phyloP scores from a whole-genome alignment of 768 basidiomycete species.

The Macrolepiota dolichaula region DNA sequence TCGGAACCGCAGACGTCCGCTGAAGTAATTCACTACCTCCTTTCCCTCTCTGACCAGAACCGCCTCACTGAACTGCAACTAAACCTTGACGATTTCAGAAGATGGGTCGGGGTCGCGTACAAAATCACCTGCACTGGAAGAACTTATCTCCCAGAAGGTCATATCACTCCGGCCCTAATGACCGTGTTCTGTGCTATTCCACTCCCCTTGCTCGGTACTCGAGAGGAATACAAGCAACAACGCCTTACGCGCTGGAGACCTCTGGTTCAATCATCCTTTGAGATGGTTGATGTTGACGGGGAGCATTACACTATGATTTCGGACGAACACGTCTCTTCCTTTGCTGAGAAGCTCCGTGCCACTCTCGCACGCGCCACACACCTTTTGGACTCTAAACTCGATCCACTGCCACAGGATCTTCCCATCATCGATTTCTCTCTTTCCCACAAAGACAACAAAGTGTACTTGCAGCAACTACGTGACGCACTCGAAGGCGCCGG shows the following conservation, averaged over 20 bases:
- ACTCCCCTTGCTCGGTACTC: constrained; percentile 5
- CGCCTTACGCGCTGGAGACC: background rate
- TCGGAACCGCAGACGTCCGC: background rate
- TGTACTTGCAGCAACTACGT: background rate
- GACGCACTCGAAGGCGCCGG: background rate
- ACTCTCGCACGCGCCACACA: background rate
- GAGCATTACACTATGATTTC: constrained; percentile 7
- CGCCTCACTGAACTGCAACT: constrained; percentile 5
- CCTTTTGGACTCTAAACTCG: background rate
- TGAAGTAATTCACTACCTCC: constrained; percentile 3
- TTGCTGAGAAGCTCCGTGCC: constrained; percentile 3
- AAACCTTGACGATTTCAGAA: constrained; percentile 2
- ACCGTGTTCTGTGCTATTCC: constrained; percentile 6
- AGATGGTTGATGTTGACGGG: constrained; percentile 3
- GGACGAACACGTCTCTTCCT: constrained; percentile 3
- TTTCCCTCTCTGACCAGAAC: constrained; percentile 5
- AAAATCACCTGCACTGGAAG: background rate
- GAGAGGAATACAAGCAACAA: background rate
- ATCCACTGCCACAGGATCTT: background rate
- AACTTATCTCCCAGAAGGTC: constrained; percentile 4
- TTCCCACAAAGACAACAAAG: background rate
- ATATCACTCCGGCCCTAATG: background rate
- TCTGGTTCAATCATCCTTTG: background rate
- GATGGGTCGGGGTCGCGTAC: constrained; percentile 5
- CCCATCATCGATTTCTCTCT: background rate